A percentile compares a stretch with the other conserved stretches of the same genome.
Conservation (phyloP, 2,329 filamentous ascomycete genomes). For the Fusarium gaditjirri region DNA sequence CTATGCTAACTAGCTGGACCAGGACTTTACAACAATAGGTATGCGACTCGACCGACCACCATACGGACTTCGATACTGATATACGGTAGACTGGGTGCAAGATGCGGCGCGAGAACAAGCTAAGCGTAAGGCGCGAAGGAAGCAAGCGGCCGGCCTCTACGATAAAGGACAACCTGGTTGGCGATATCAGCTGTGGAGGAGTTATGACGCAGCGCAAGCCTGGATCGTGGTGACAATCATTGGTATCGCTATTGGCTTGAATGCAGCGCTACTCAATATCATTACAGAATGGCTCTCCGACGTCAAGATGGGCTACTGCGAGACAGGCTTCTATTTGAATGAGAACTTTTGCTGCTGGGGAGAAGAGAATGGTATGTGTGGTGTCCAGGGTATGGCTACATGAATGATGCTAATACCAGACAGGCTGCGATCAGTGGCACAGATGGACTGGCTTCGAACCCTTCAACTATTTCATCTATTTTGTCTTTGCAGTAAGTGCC, state of each 20-base stretch:
- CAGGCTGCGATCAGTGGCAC: slow-evolving; percentile 89
- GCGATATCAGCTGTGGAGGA: slow-evolving; percentile 82
- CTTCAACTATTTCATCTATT: slow-evolving; percentile 88
- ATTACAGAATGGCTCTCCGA: slow-evolving; percentile 97
- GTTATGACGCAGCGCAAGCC: slow-evolving; percentile 95
- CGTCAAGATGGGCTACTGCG: slow-evolving; percentile 95
- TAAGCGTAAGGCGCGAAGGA: slow-evolving; percentile 79
- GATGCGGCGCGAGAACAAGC: slow-evolving; percentile 92
- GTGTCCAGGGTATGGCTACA: background rate
- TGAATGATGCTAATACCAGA: slow-evolving; percentile 7
- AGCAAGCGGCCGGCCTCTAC: slow-evolving; percentile 77
- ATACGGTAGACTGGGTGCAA: slow-evolving; percentile 86
- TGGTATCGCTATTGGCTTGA: slow-evolving; percentile 90
- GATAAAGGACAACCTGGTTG: slow-evolving; percentile 77
- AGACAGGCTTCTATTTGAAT: slow-evolving; percentile 95
- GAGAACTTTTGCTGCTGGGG: slow-evolving; percentile 99
- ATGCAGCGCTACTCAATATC: slow-evolving; percentile 93
- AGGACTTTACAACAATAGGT: slow-evolving; percentile 95
- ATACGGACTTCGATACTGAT: slow-evolving; percentile 46
- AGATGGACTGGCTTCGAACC: slow-evolving; percentile 83
- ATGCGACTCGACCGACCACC: slow-evolving; percentile 42
- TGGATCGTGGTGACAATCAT: slow-evolving; percentile 98
- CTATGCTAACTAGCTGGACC: slow-evolving; percentile 24
- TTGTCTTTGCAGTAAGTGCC: slow-evolving; percentile 77
- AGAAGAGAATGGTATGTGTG: slow-evolving; percentile 75